Evolutionary conservation across 345 rosid species (phyloP), one percentile per base, ranked within the genome.

Genomic region (Carallia pectinifolia): DNA sequence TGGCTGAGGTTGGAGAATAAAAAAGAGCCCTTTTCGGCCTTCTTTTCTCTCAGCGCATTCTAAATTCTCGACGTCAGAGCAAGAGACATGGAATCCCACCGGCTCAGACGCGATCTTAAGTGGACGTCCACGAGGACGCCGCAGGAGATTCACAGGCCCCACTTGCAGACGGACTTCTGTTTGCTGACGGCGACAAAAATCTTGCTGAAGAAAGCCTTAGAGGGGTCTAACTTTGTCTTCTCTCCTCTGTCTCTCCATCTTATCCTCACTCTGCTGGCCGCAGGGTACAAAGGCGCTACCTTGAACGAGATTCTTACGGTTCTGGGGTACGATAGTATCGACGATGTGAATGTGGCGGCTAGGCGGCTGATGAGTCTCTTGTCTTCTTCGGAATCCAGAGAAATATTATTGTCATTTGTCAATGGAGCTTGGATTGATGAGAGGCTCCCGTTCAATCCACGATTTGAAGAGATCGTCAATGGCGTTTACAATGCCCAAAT

Each of bases 241-340:
- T 71, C 75, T 44, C 75, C 75, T 38, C 40, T 64, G 18, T 55
- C 69, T 15, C 4, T 71, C 31, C 69, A 40, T 40, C 6, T 44
- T 12, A 33, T 64, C 48, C 36, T 55, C n/a, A 54, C 58, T 58
- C 56, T 71, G 23, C 62, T 63, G 8, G 69, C 75, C 8, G 69
- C 53, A 0, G 75, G 75, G 15, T 31, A 64, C 7, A 71, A 30
- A 64, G 75, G 69, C 12, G 1, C 1, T 5, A 55, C 74, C 18
- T 56, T 54, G 36, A 62, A 63, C 17, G 38, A 62, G 29, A 39
- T 63, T 15, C 74, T 71, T 37, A 30, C 38, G 5, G 29, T 71
- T 39, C 52, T 71, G 62, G 68, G 74, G 4, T 55, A 38, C 1
- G 37, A 62, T 2, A 63, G 62, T 16, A 33, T 62, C 7, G 39